A percentile compares a stretch with the other conserved stretches of the same genome.
phyloP scores from a whole-genome alignment of 176 grass and related monocot genomes.

The Phoenix dactylifera region DNA sequence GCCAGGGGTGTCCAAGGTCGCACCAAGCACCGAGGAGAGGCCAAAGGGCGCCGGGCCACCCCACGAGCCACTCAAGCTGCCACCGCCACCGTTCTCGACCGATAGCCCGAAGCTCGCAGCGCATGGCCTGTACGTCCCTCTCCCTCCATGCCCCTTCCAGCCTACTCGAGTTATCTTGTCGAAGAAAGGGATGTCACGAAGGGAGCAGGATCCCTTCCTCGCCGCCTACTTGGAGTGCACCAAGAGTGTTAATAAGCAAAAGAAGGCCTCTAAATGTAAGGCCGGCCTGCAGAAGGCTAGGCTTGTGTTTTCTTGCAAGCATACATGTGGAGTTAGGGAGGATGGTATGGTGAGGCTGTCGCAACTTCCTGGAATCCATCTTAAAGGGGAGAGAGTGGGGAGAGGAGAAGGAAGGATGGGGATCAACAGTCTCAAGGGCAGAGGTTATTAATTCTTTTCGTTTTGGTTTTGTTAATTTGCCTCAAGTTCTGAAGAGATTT shows the following conservation, averaged over 20 bases:
- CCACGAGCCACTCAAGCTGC: not conserved
- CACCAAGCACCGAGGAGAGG: slow-evolving; percentile 9
- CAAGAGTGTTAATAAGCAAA: not conserved
- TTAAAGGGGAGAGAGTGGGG: not conserved
- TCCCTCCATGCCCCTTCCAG: slow-evolving; percentile 28
- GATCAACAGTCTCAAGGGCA: too few relatives aligned
- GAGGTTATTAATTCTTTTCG: too few relatives aligned
- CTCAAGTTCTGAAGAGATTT: too few relatives aligned
- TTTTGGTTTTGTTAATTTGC: too few relatives aligned
- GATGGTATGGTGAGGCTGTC: slow-evolving; percentile 27
- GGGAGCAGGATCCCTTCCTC: slow-evolving; percentile 53
- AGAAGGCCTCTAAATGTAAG: not conserved
- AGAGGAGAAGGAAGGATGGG: too few relatives aligned
- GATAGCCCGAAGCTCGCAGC: slow-evolving; percentile 4
- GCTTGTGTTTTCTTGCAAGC: slow-evolving; percentile 45
- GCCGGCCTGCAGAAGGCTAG: not conserved
- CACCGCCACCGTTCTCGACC: not conserved
- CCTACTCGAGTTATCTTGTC: not conserved
- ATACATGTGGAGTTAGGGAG: slow-evolving; percentile 20
- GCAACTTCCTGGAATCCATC: slow-evolving; percentile 4
- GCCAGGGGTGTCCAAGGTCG: slow-evolving; percentile 68
- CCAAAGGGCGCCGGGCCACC: not conserved
- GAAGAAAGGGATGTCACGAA: slow-evolving; percentile 7
- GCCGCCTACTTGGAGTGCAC: slow-evolving; percentile 75
- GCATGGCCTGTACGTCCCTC: slow-evolving; percentile 34